A percentile compares a stretch with the other conserved stretches of the same genome.
Conservation (phyloP, 257 asterid genomes). For the Solanum arcanum region DNA sequence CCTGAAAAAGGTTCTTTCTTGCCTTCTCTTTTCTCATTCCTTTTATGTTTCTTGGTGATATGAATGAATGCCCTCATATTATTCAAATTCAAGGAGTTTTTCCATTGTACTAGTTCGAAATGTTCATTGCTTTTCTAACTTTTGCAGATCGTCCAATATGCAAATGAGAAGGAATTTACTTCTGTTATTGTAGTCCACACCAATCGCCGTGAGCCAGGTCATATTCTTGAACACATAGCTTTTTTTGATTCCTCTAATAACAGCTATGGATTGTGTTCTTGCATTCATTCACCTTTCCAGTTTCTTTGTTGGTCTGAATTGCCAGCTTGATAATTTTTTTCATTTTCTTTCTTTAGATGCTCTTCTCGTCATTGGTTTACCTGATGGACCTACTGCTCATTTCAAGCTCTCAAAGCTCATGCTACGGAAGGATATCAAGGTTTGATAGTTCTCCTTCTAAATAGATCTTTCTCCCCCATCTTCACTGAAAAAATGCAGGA, state of each 20-base stretch:
- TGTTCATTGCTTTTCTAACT: not conserved
- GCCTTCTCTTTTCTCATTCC: not conserved
- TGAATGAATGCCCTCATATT: not conserved
- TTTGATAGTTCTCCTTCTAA: constrained; percentile 4
- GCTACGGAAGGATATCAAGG: constrained; percentile 86
- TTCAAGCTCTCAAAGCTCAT: constrained; percentile 78
- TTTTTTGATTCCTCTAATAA: not conserved
- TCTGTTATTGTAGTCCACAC: constrained; percentile 87
- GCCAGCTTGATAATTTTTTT: not conserved
- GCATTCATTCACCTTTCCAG: not conserved
- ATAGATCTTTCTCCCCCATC: not conserved
- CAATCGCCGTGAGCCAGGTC: constrained; percentile 93
- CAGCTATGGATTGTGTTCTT: not conserved
- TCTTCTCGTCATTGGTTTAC: constrained; percentile 60
- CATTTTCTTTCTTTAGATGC: constrained; percentile 49
- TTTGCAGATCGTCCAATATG: constrained; percentile 74
- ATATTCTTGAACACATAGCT: not conserved
- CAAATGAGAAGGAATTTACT: constrained; percentile 67
- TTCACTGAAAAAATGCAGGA: not conserved
- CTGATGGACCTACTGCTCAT: constrained; percentile 96
- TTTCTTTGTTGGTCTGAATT: not conserved
- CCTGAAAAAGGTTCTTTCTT: constrained; percentile 54
- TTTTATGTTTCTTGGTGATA: not conserved
- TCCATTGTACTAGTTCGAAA: not conserved
- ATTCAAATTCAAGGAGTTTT: not conserved